Percentiles rank a stretch among this genome's conserved stretches.
phyloP scores from a whole-genome alignment of 306 rosid genomes.

The Senna tora region DNA sequence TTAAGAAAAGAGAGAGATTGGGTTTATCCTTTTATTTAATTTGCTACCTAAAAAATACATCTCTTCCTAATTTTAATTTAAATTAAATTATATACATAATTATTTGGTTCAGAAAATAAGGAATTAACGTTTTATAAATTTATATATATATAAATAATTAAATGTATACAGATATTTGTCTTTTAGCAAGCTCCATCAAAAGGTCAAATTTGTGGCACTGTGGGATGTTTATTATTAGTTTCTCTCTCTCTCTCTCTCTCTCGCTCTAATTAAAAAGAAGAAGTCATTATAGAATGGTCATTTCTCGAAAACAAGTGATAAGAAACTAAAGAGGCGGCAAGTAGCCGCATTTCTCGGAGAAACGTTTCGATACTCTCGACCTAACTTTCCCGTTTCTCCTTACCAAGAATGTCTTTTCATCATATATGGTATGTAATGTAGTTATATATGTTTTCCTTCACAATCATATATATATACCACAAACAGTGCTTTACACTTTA shows the following conservation, averaged over 20 bases:
- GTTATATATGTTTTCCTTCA: background rate
- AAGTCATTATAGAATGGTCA: conserved; percentile 28
- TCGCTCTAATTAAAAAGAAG: background rate
- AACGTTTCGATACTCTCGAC: conserved; percentile 46
- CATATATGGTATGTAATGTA: too few relatives aligned
- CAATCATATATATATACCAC: too few relatives aligned
- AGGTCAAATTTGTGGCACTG: background rate
- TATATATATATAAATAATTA: too few relatives aligned
- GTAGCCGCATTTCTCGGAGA: conserved; percentile 73
- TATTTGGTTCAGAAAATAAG: too few relatives aligned
- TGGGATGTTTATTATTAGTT: background rate
- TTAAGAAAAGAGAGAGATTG: too few relatives aligned
- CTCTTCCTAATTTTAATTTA: too few relatives aligned
- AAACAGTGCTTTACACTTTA: too few relatives aligned
- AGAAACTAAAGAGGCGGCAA: conserved; percentile 74
- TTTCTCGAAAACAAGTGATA: conserved; percentile 47
- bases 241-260: background rate
- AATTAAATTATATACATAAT: too few relatives aligned
- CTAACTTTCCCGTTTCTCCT: conserved; percentile 19
- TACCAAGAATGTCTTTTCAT: conserved; percentile 13
- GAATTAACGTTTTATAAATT: too few relatives aligned
- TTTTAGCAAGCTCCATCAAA: background rate
- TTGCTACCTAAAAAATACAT: too few relatives aligned
- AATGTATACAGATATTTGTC: too few relatives aligned
- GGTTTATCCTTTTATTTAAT: too few relatives aligned